A percentile compares a stretch with the other conserved stretches of the same genome.
Conservation (phyloP, 2,329 filamentous ascomycete species). For the Fonsecaea pedrosoi region DNA sequence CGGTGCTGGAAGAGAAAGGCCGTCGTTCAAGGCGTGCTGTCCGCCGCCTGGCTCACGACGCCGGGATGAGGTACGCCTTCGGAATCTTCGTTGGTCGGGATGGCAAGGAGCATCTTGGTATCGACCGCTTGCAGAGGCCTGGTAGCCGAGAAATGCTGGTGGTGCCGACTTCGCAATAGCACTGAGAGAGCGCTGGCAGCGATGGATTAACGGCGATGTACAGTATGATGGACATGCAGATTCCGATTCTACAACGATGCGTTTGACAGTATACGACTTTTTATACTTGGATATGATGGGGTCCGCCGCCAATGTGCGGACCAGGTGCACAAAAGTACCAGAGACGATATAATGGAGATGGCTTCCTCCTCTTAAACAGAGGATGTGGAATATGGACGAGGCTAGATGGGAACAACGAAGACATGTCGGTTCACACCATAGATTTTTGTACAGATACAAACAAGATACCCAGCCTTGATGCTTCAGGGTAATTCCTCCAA, state of each 20-base stretch:
- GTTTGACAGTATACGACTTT: neutral
- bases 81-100: conserved; percentile 65
- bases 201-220: neutral
- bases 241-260: neutral
- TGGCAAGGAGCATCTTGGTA: conserved; percentile 64
- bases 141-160: conserved; percentile 54
- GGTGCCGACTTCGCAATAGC: conserved; percentile 41
- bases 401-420: conserved; percentile 1
- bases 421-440: conserved; percentile 7
- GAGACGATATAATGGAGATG: neutral
- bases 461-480: conserved; percentile 6
- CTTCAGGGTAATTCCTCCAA: neutral
- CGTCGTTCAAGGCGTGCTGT: conserved; percentile 43
- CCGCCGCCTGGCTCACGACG: conserved; percentile 38
- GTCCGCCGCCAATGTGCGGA: neutral
- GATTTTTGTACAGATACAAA: neutral
- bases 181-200: neutral
- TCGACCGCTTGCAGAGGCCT: conserved; percentile 61
- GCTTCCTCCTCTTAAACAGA: neutral
- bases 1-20: conserved; percentile 39
- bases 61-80: conserved; percentile 58
- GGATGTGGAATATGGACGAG: neutral
- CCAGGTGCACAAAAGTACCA: neutral
- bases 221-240: neutral
- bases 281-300: neutral